phyloP scores from a whole-genome alignment of 73 alveolate species.

The Halteria grandinella region DNA sequence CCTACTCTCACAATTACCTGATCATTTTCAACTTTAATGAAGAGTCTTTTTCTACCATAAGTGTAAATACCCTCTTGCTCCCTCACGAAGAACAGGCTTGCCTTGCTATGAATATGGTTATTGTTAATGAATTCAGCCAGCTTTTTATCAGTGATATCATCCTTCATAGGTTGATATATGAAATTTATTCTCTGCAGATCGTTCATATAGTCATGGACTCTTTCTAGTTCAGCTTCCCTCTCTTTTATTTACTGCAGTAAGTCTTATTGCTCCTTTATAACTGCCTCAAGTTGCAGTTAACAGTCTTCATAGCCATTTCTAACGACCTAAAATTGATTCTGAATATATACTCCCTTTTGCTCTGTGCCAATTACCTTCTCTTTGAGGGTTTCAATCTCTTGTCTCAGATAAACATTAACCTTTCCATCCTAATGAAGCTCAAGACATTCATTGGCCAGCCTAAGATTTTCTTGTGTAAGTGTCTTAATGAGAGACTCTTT shows the following conservation, averaged over 20 bases:
- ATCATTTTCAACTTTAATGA: constrained; percentile 70
- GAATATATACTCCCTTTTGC: neutral
- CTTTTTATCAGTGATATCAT: constrained; percentile 69
- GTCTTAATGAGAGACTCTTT: constrained; percentile 44
- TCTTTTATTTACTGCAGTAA: constrained; percentile 26
- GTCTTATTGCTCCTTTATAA: constrained; percentile 22
- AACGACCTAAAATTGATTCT: constrained; percentile 13
- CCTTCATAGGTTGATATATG: constrained; percentile 63
- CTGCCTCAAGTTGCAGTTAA: constrained; percentile 4
- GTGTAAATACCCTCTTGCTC: constrained; percentile 70
- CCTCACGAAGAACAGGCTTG: constrained; percentile 68
- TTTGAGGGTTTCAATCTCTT: constrained; percentile 29
- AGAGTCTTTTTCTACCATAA: constrained; percentile 67
- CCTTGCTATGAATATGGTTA: constrained; percentile 44
- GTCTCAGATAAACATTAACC: neutral
- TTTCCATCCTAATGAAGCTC: constrained; percentile 32
- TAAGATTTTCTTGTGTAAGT: constrained; percentile 34
- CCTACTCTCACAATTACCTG: constrained; percentile 73
- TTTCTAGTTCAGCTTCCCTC: constrained; percentile 44
- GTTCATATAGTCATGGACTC: constrained; percentile 41
- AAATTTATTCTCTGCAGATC: constrained; percentile 44
- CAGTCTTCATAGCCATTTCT: constrained; percentile 16
- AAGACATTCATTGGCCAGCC: constrained; percentile 12
- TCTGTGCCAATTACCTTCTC: neutral
- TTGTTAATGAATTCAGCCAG: constrained; percentile 72